phyloP scores from a whole-genome alignment of 345 rosid species.

The Arabidopsis suecica region DNA sequence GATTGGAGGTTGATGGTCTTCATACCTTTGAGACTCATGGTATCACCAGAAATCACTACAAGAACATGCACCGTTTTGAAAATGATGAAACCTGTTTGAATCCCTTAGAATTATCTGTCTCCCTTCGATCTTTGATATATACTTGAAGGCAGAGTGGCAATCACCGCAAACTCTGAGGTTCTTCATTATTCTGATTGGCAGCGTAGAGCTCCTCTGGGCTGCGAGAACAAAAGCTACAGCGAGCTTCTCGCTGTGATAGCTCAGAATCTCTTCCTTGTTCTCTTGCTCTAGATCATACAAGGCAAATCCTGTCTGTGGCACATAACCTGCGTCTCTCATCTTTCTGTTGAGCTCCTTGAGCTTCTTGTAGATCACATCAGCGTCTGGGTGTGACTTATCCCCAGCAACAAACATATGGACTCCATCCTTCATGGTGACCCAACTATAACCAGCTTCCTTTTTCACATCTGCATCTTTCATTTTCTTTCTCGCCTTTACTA shows the following conservation, averaged over 20 bases:
- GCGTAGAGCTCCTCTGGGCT: conserved; percentile 54
- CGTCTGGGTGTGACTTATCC: conserved; percentile 72
- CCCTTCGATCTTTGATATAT: conserved; percentile 69
- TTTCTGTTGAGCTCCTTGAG: conserved; percentile 72
- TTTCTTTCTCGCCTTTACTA: conserved; percentile 68
- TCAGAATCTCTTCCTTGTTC: conserved; percentile 81
- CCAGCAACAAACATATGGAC: conserved; percentile 89
- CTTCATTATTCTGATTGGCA: conserved; percentile 93
- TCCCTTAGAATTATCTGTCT: conserved; percentile 75
- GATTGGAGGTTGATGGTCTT: conserved; percentile 20
- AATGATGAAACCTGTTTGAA: conserved; percentile 92
- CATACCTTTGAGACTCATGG: conserved; percentile 23
- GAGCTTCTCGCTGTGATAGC: conserved; percentile 89
- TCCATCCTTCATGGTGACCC: conserved; percentile 95
- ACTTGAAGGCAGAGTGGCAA: conserved; percentile 83
- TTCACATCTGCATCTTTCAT: conserved; percentile 78
- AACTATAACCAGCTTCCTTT: conserved; percentile 94
- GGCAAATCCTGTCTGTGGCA: conserved; percentile 74
- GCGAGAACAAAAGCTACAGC: conserved; percentile 83
- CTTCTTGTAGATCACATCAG: conserved; percentile 64
- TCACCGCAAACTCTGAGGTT: conserved; percentile 89
- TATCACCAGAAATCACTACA: conserved; percentile 86
- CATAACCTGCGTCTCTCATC: conserved; percentile 82
- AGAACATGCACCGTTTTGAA: conserved; percentile 72
- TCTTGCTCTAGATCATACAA: conserved; percentile 81